Conservation (phyloP, 1,139 yeast genomes). For the Candida glucosophila region DNA sequence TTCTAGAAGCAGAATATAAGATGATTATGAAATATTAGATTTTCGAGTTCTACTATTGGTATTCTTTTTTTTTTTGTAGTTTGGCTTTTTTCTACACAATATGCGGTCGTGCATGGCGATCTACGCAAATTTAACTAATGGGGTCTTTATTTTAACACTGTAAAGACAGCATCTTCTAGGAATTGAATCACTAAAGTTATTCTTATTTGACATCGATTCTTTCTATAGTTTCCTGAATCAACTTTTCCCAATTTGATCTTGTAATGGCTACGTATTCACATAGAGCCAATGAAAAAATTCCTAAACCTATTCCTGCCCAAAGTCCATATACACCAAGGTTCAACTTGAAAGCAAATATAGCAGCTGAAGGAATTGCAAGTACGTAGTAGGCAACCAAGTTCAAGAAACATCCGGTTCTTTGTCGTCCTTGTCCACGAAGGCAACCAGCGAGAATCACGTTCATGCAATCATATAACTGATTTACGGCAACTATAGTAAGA, state of each 20-base stretch:
- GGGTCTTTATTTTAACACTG: background rate
- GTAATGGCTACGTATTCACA: constrained; percentile 1
- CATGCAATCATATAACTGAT: constrained; percentile 50
- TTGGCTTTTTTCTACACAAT: too few relatives aligned
- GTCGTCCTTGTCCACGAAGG: constrained; percentile 52
- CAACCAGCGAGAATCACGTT: constrained; percentile 56
- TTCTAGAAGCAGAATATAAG: too few relatives aligned
- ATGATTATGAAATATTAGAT: background rate
- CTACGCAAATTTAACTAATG: too few relatives aligned
- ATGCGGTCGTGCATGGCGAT: too few relatives aligned
- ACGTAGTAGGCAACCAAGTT: constrained; percentile 45
- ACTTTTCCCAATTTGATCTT: constrained; percentile 1
- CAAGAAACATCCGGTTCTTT: constrained; percentile 50
- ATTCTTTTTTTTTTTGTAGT: too few relatives aligned
- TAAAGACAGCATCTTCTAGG: background rate
- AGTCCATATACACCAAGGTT: background rate
- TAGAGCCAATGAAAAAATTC: constrained; percentile 1
- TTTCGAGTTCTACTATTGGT: too few relatives aligned
- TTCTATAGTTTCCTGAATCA: background rate
- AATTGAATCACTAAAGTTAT: background rate
- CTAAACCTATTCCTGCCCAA: constrained; percentile 1
- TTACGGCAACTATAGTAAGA: constrained; percentile 31
- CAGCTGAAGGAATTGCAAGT: constrained; percentile 43
- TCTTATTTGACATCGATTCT: background rate
- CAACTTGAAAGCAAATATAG: background rate